Percentiles rank a stretch among this genome's conserved stretches.
These are phyloP conservation scores for Debaryomyces tyrocola DNA, from an alignment of 805 yeast species.

Conservation along the genomic window DNA sequence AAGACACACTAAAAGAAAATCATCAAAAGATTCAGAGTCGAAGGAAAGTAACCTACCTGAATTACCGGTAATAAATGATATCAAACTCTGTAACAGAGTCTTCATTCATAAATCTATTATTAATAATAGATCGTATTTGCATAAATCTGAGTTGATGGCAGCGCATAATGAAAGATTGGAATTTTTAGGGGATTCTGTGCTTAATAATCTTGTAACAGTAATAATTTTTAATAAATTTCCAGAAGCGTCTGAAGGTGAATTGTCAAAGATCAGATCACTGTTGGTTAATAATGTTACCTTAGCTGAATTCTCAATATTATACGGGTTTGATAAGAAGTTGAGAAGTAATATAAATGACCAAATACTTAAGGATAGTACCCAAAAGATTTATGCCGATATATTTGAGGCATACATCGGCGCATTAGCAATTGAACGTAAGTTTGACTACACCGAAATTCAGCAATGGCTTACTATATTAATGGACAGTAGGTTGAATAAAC, in stretches of 20 bases:
- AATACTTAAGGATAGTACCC: slow-evolving; percentile 50
- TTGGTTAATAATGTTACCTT: slow-evolving; percentile 74
- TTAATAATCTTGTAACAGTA: slow-evolving; percentile 70
- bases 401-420: slow-evolving; percentile 96
- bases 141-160: slow-evolving; percentile 55
- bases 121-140: slow-evolving; percentile 54
- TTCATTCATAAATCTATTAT: slow-evolving; percentile 79
- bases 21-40: background rate
- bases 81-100: slow-evolving; percentile 62
- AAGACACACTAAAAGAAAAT: background rate
- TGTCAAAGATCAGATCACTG: slow-evolving; percentile 67
- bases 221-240: slow-evolving; percentile 69
- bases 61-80: slow-evolving; percentile 64
- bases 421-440: slow-evolving; percentile 55
- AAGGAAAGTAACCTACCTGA: background rate
- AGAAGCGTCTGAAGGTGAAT: slow-evolving; percentile 72
- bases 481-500: slow-evolving; percentile 40
- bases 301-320: slow-evolving; percentile 65
- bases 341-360: slow-evolving; percentile 49
- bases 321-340: slow-evolving; percentile 63
- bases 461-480: slow-evolving; percentile 58
- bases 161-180: slow-evolving; percentile 86
- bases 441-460: slow-evolving; percentile 48
- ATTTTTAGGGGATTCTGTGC: slow-evolving; percentile 85
- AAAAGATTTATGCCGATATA: slow-evolving; percentile 81